Conservation (phyloP, 1,139 yeast genomes). For the Meyerozyma carpophila region DNA sequence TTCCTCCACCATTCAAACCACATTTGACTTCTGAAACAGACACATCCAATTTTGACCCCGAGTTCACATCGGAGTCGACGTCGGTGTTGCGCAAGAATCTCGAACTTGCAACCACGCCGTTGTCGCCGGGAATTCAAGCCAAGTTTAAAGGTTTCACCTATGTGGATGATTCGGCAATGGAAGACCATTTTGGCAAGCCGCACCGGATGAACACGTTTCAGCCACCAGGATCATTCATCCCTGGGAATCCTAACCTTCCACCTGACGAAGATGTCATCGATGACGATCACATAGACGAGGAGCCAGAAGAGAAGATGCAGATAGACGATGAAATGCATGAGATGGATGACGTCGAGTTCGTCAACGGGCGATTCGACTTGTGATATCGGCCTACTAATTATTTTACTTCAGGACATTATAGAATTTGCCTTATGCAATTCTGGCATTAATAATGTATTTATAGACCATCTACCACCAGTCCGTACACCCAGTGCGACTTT, state of each 20-base stretch:
- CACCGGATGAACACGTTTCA: constrained; percentile 43
- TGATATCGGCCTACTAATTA: constrained; percentile 16
- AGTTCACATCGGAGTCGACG: constrained; percentile 88
- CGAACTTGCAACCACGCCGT: constrained; percentile 70
- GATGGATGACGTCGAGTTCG: constrained; percentile 65
- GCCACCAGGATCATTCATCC: constrained; percentile 68
- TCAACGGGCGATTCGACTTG: constrained; percentile 84
- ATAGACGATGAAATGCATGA: constrained; percentile 43
- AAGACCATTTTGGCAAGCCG: constrained; percentile 63
- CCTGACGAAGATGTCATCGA: constrained; percentile 82
- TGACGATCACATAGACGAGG: constrained; percentile 59
- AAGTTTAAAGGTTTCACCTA: constrained; percentile 94
- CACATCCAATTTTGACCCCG: constrained; percentile 95
- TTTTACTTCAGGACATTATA: constrained; percentile 2
- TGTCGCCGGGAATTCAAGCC: constrained; percentile 92
- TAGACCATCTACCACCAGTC: neutral
- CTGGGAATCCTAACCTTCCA: constrained; percentile 73
- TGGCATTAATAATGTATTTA: neutral
- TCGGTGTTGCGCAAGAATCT: constrained; percentile 67
- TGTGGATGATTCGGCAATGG: constrained; percentile 91
- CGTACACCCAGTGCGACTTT: neutral
- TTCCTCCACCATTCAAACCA: constrained; percentile 98
- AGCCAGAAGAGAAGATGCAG: constrained; percentile 45
- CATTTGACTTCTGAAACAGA: constrained; percentile 87
- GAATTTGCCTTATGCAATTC: neutral